Percentiles rank a stretch among this genome's conserved stretches.
Conservation (phyloP, 495 filamentous ascomycete species). For the Talaromyces trachyspermus region DNA sequence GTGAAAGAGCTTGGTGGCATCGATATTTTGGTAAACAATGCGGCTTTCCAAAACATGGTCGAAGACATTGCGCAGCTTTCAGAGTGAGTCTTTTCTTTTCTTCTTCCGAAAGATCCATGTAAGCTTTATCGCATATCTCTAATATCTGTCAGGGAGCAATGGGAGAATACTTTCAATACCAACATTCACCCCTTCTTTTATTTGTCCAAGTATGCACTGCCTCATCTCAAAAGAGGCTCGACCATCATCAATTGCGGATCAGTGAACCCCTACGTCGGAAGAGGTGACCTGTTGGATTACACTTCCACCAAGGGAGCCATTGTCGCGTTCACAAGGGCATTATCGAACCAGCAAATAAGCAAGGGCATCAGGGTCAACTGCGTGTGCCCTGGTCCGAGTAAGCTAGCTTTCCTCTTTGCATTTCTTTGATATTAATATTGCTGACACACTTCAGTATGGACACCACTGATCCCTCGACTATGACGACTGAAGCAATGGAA, state of each 20-base stretch:
- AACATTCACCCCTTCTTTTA: constrained; percentile 73
- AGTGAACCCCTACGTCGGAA: constrained; percentile 76
- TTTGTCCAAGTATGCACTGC: constrained; percentile 69
- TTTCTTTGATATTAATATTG: background rate
- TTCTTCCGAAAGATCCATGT: background rate
- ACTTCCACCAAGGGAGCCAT: constrained; percentile 80
- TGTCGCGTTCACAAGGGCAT: constrained; percentile 68
- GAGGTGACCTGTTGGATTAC: constrained; percentile 79
- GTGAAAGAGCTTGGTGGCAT: constrained; percentile 57
- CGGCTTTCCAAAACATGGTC: constrained; percentile 67
- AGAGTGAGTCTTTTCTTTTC: constrained; percentile 45
- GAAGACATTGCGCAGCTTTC: constrained; percentile 63
- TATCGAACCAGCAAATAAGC: constrained; percentile 65
- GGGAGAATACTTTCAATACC: constrained; percentile 65
- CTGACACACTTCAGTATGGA: constrained; percentile 53
- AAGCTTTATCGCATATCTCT: constrained; percentile 1
- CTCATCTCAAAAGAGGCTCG: constrained; percentile 66
- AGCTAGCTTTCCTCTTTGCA: constrained; percentile 8
- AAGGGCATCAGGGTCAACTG: constrained; percentile 78
- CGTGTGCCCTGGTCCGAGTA: constrained; percentile 66
- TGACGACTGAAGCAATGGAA: constrained; percentile 62
- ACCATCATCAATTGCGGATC: constrained; percentile 81
- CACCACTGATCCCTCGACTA: constrained; percentile 76
- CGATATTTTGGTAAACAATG: constrained; percentile 78
- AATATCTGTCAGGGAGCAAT: constrained; percentile 53